phyloP scores from a whole-genome alignment of 768 basidiomycete species.

The Saitozyma sp. region DNA sequence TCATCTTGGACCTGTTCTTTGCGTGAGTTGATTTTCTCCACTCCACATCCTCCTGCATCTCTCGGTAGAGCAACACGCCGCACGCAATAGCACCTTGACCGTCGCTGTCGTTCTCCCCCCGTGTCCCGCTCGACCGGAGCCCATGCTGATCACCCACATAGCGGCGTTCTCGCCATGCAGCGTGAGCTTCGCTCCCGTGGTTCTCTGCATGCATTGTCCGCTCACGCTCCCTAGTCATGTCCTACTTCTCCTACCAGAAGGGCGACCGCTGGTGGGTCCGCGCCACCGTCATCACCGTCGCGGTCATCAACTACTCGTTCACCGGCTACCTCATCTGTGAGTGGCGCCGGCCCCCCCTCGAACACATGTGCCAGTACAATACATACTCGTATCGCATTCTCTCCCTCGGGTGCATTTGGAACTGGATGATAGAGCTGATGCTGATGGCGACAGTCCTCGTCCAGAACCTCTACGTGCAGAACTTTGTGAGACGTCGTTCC shows the following conservation, averaged over 20 bases:
- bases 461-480: constrained; percentile 23
- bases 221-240: constrained; percentile 1
- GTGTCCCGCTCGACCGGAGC: too few species aligned
- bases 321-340: constrained; percentile 20
- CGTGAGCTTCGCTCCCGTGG: not conserved
- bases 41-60: too few species aligned
- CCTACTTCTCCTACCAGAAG: constrained; percentile 23
- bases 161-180: constrained; percentile 19
- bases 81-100: too few species aligned
- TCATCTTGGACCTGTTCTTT: constrained; percentile 11
- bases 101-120: too few species aligned
- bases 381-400: too few species aligned
- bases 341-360: too few species aligned
- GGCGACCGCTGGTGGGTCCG: constrained; percentile 18
- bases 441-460: constrained; percentile 16
- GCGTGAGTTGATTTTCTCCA: too few species aligned
- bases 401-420: too few species aligned
- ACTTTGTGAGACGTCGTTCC: constrained; percentile 3
- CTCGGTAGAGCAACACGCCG: too few species aligned
- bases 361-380: too few species aligned
- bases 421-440: too few species aligned
- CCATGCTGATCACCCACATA: not conserved
- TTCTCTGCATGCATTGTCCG: not conserved
- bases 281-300: constrained; percentile 11
- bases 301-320: constrained; percentile 12